Evolutionary conservation across 2,329 filamentous ascomycete species (phyloP), one percentile per base, ranked within the genome.

Genomic region (Arthroderma sp.): DNA sequence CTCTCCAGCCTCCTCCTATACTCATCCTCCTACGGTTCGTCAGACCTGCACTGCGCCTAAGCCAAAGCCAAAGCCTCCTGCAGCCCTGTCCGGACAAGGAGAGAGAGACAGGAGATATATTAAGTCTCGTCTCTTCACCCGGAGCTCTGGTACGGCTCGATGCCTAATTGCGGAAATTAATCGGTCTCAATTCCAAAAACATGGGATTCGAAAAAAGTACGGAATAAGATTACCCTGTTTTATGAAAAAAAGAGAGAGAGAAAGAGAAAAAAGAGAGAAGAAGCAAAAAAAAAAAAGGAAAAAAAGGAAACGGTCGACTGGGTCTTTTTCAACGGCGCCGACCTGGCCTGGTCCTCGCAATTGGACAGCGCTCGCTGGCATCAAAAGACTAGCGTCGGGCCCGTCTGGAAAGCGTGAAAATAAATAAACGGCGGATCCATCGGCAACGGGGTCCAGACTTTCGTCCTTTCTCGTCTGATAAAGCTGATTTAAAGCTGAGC

Each of bases 381-480:
- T 49, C 44, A 33, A 33, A n/a, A n/a, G n/a, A 31, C 31, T 49
- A 49, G 44, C 44, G 44, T 49, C 41, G 41, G 41, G 41, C 19
- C 39, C 41, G 41, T 44, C 41, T 23, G 23, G 28, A 19, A 49
- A 31, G 44, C n/a, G 44, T 31, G 23, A 49, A 49, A n/a, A 2
- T 7, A 47, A 47, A 25, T 25, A 47, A 49, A 49, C 28, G 44
- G 44, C 44, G 44, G 44, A 49, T 49, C 44, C 28, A 28, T 49
- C 44, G 44, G 44, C 44, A 49, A 49, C 44, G 15, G 44, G 44
- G 44, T 15, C 44, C 44, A 49, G 44, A 49, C 44, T 49, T 44
- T 19, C 21, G 17, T 21, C 17, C 11, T 44, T 44, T 44, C 19
- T 49, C 13, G 8, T 17, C n/a, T n/a, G 4, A 3, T n/a, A 4